These are phyloP conservation scores for Colletotrichum brevisporum DNA, from an alignment of 2,329 filamentous ascomycete species.

Conservation along the genomic window DNA sequence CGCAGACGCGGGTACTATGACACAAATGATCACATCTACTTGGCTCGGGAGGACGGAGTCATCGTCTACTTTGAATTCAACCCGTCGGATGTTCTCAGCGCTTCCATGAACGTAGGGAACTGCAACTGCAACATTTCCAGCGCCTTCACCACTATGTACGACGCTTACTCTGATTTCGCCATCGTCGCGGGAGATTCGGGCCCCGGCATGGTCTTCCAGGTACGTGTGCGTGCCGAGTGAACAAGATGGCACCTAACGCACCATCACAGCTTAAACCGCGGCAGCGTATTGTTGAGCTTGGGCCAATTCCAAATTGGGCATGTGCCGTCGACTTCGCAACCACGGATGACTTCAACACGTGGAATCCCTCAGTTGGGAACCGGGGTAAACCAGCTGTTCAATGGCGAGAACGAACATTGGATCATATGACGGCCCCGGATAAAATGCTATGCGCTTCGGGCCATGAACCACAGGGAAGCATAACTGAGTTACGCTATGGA, in stretches of 20 bases:
- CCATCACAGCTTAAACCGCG: slow-evolving; percentile 37
- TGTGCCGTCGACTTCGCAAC: slow-evolving; percentile 70
- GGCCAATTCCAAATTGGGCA: slow-evolving; percentile 74
- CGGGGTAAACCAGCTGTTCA: slow-evolving; percentile 29
- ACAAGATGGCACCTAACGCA: not conserved
- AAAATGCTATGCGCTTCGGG: slow-evolving; percentile 78
- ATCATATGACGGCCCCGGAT: slow-evolving; percentile 52
- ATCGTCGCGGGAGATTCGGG: slow-evolving; percentile 85
- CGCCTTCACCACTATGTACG: slow-evolving; percentile 84
- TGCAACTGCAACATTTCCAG: slow-evolving; percentile 82
- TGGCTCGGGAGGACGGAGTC: slow-evolving; percentile 89
- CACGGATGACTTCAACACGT: slow-evolving; percentile 54
- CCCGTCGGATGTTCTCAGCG: slow-evolving; percentile 67
- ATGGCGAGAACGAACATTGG: slow-evolving; percentile 31
- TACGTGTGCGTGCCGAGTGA: slow-evolving; percentile 53
- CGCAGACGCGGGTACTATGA: slow-evolving; percentile 74
- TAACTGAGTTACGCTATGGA: slow-evolving; percentile 79
- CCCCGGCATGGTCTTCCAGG: slow-evolving; percentile 81
- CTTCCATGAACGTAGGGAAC: slow-evolving; percentile 72
- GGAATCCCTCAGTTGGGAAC: slow-evolving; percentile 50
- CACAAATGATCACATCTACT: slow-evolving; percentile 83
- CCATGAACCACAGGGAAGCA: slow-evolving; percentile 71
- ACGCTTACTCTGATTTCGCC: slow-evolving; percentile 80
- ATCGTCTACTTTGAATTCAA: slow-evolving; percentile 81
- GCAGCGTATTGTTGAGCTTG: slow-evolving; percentile 49